Evolutionary conservation across 306 rosid genomes (phyloP).

Genomic region (Ammopiptanthus mongolicus): DNA sequence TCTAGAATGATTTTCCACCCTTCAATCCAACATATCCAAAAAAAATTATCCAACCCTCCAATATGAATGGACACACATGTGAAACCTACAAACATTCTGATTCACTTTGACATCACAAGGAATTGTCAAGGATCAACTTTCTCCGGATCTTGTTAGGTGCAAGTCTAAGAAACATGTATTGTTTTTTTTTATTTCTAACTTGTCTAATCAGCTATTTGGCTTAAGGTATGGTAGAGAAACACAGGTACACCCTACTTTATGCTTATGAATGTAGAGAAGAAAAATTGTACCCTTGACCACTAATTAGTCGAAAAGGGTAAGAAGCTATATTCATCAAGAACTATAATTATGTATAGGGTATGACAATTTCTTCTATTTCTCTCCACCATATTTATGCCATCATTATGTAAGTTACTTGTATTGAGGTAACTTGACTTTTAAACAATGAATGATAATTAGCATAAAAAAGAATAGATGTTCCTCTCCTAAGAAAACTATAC

Average conservation of each 20-base stretch:
- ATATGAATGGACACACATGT: neutral
- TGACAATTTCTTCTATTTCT: neutral
- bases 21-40: neutral
- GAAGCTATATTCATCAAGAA: neutral
- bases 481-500: neutral
- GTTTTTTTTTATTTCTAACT: neutral
- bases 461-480: neutral
- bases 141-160: neutral
- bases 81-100: neutral
- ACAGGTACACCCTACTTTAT: neutral
- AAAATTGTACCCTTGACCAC: slow-evolving; percentile 22
- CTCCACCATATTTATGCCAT: neutral
- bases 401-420: slow-evolving; percentile 14
- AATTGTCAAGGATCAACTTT: neutral
- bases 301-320: neutral
- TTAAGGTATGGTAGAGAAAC: neutral
- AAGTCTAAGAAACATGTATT: neutral
- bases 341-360: neutral
- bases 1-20: neutral
- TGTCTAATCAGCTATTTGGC: neutral
- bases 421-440: slow-evolving; percentile 19
- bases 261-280: neutral
- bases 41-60: neutral
- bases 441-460: slow-evolving; percentile 24
- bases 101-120: neutral